phyloP scores from a whole-genome alignment of 2,329 filamentous ascomycete genomes.

The Colletotrichum acutatum region DNA sequence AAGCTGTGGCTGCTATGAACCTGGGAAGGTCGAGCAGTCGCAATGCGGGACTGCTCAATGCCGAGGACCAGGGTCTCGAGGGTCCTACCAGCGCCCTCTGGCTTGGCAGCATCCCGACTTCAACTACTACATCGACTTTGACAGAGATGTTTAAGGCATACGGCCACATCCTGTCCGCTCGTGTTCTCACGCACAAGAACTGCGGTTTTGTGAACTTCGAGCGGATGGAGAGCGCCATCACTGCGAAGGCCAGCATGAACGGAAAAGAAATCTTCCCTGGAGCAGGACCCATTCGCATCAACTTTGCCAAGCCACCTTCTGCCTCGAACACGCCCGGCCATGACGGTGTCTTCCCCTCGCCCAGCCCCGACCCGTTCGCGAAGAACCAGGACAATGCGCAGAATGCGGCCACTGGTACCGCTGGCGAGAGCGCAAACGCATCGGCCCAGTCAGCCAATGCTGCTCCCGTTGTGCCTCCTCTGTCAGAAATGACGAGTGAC shows the following conservation, averaged over 20 bases:
- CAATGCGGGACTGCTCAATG: conserved; percentile 74
- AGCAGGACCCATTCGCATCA: conserved; percentile 92
- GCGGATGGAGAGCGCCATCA: conserved; percentile 87
- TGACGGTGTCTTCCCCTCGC: conserved; percentile 88
- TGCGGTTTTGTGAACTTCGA: conserved; percentile 99
- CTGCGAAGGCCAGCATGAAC: conserved; percentile 88
- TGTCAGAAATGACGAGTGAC: conserved; percentile 83
- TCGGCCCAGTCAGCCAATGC: conserved; percentile 50
- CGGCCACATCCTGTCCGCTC: conserved; percentile 88
- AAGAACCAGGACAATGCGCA: conserved; percentile 62
- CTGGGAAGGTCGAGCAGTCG: conserved; percentile 74
- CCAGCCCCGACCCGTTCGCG: conserved; percentile 86
- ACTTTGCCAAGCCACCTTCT: conserved; percentile 95
- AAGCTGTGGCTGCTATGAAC: conserved; percentile 85
- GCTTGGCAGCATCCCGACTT: conserved; percentile 97
- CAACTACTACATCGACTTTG: conserved; percentile 93
- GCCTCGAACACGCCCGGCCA: conserved; percentile 89
- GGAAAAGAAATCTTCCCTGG: conserved; percentile 99
- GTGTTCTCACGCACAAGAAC: conserved; percentile 97
- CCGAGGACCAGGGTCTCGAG: conserved; percentile 84
- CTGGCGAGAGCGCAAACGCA: conserved; percentile 47
- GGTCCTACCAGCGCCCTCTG: conserved; percentile 93
- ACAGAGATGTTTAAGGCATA: conserved; percentile 96
- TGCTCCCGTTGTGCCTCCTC: conserved; percentile 75
- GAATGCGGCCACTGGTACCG: conserved; percentile 49